Evolutionary conservation across 2,329 filamentous ascomycete species (phyloP).

Genomic region (Pseudogymnoascus verrucosus): DNA sequence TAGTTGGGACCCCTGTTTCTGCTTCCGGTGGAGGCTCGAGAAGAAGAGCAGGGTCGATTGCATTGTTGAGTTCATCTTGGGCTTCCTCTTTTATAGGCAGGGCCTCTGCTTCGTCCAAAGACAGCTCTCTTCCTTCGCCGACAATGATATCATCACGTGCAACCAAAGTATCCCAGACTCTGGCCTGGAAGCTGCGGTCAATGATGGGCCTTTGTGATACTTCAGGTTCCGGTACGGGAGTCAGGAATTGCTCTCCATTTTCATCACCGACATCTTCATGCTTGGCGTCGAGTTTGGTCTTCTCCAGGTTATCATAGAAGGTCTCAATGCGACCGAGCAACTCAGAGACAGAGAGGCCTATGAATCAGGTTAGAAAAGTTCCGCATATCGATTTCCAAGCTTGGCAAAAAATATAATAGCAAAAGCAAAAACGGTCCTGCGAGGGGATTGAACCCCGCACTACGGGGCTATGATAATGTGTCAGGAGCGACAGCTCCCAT

Average conservation of each 20-base stretch:
- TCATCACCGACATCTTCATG: neutral
- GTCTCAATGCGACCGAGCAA: slow-evolving; percentile 4
- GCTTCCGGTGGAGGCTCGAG: neutral
- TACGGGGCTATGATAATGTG: slow-evolving; percentile 1
- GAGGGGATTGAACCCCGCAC: slow-evolving; percentile 7
- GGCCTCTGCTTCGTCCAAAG: slow-evolving; percentile 1
- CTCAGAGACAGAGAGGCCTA: slow-evolving; percentile 5
- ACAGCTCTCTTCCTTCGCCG: neutral
- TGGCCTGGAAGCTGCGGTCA: neutral
- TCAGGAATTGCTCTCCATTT: neutral
- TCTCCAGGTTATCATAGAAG: slow-evolving; percentile 3
- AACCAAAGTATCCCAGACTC: slow-evolving; percentile 1
- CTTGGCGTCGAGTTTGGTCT: neutral
- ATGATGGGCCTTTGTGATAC: neutral
- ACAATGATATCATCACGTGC: slow-evolving; percentile 9
- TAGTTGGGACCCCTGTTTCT: neutral
- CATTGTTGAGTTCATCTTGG: neutral
- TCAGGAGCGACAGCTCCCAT: slow-evolving; percentile 1
- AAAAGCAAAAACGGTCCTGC: slow-evolving; percentile 1
- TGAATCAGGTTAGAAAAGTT: neutral
- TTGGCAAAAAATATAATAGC: neutral
- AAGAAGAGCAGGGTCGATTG: slow-evolving; percentile 1
- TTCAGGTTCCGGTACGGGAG: neutral
- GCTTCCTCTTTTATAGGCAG: neutral
- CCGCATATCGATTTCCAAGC: neutral